Base-by-base conservation (phyloP, 176 grass and related monocot species). In the Luzula sylvatica region DNA sequence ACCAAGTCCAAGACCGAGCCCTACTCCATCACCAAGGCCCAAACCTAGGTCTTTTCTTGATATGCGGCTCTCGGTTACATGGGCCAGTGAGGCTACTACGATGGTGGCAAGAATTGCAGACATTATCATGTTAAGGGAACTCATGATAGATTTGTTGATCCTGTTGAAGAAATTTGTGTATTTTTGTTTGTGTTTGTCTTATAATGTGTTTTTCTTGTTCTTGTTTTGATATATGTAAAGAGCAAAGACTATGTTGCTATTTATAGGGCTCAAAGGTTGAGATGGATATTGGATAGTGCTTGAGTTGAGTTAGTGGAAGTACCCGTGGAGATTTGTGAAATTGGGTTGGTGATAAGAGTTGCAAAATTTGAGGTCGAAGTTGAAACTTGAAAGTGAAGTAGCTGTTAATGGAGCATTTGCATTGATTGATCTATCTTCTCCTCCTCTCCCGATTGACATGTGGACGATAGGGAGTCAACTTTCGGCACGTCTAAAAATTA, bases 1-100 rank as follows among this genome's bases (percentile, higher is more conserved):
- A 23, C 63, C 50, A 25, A 67, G 63, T 17, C 63, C 63, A 41
- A 75, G 38, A 5, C 79, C 70, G 23, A 82, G 59, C 12, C 69
- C 78, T 4, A 78, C 18, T 11, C 76, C 75, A 6, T 52, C 47
- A 11, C 81, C 78, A 0, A 82, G 22, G 18, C 76, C 64, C 18
- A 78, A n/a, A n/a, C 74, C 75, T n/a, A 93, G 87, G 66, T 72
- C 87, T 64, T 82, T 87, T 48, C 71, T 45, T 38, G 78, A 60
- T 19, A 19, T 1, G 46, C 81, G 71, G 26, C 68, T 50, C 44
- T 80, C 82, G 0, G 40, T 53, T 17, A 41, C 38, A 9, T 39
- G 53, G 26, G 46, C 46, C 24, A 67, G 23, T 12, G 46, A 58
- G 14, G 40, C 50, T 3, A 14, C 72, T 22, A 56, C 39, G 7